Base-by-base conservation (phyloP, 306 rosid genomes). In the Gynostemma pentaphyllum region DNA sequence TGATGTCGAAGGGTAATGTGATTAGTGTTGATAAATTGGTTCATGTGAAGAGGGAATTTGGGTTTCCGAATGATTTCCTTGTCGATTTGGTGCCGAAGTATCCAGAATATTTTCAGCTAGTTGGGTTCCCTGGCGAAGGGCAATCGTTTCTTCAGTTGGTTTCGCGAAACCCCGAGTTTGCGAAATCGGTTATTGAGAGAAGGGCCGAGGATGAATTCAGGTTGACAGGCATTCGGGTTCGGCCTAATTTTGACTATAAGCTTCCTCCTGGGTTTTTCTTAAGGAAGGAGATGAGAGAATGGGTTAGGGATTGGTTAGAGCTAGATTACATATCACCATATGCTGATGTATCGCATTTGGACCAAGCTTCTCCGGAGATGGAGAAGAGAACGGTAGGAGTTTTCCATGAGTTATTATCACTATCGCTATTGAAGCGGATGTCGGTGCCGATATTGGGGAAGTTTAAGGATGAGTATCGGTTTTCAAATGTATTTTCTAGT, bases 281-380 rank as follows among this genome's bases (percentile, higher is more conserved):
- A 80, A 88, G 54, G 79, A 86, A 83, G 74, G 90, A 86, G 67
- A 92, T 92, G 95, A 81, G 90, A 74, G 95, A 88, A 69, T 86
- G 99, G 95, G 71, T 81, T 12, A 84, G 95, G 86, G 99, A 88
- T 74, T 92, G 95, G 90, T 30, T 88, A 79, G 99, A 92, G 76
- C 81, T 92, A 63, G 87, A 82, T 44, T 84, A 84, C 37, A 28
- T 86, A 0, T 92, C 96, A 0, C 96, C 95, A 0, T 92, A 86
- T 50, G 84, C 72, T 62, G 88, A 88, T 62, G 85, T 69, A 29
- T 76, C 82, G 0, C 72, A 73, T 68, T 76, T 92, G 66, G 86
- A 81, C 46, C 96, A 88, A 66, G 73, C 83, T 4, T 84, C 94
- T 0, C 74, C 76, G 11, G 94, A 88, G 54, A 92, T 86, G 84